Percentiles rank a stretch among this genome's conserved stretches.
Evolutionary conservation across 352 stramenopile genomes (phyloP).

Genomic region (Phytopythium aichiense): DNA sequence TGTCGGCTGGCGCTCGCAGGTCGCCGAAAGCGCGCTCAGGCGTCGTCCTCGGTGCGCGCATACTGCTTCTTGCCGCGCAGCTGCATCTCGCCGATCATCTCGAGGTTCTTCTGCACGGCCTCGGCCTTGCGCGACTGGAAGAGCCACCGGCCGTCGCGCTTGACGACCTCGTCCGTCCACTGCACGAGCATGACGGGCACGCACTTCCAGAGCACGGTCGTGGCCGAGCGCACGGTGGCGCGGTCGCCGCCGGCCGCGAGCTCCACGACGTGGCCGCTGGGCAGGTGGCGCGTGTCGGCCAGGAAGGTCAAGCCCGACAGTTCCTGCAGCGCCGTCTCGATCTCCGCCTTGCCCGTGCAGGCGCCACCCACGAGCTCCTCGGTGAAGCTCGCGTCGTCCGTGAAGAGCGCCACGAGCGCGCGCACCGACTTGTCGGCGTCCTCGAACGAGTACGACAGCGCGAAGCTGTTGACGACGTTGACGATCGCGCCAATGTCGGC

Average conservation of each 20-base stretch:
- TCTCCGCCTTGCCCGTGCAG: slow-evolving; percentile 61
- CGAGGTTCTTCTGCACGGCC: slow-evolving; percentile 85
- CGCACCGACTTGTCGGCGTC: slow-evolving; percentile 66
- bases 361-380: slow-evolving; percentile 75
- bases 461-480: slow-evolving; percentile 85
- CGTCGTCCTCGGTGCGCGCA: slow-evolving; percentile 53
- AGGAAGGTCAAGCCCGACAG: slow-evolving; percentile 76
- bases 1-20: too few relatives aligned
- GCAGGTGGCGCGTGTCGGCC: slow-evolving; percentile 74
- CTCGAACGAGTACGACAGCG: slow-evolving; percentile 74
- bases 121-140: slow-evolving; percentile 71
- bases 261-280: slow-evolving; percentile 75
- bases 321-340: slow-evolving; percentile 66
- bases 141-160: slow-evolving; percentile 66
- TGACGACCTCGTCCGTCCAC: slow-evolving; percentile 75
- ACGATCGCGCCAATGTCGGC: slow-evolving; percentile 69
- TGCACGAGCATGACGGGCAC: slow-evolving; percentile 80
- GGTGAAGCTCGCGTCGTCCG: slow-evolving; percentile 62
- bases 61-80: slow-evolving; percentile 88
- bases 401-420: slow-evolving; percentile 66
- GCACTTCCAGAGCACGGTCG: slow-evolving; percentile 85
- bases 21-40: slow-evolving; percentile 9
- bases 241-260: slow-evolving; percentile 40
- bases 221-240: slow-evolving; percentile 56
- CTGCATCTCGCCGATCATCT: slow-evolving; percentile 88